A percentile compares a stretch with the other conserved stretches of the same genome.
These are phyloP conservation scores for Fraxinus angustifolia DNA, from an alignment of 305 asterid genomes.

Conservation along the genomic window DNA sequence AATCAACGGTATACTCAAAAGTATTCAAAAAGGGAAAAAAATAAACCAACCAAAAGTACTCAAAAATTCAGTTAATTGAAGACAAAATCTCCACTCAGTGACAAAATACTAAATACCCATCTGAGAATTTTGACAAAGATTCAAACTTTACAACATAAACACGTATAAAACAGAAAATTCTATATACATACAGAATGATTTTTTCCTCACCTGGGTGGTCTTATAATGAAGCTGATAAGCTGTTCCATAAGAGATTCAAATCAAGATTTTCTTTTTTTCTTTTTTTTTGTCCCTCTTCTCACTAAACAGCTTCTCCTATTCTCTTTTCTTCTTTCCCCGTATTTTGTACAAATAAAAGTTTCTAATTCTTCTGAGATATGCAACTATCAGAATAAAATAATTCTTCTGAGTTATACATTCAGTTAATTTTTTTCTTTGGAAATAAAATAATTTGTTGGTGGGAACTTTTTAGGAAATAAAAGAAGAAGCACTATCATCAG, in stretches of 20 bases:
- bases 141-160: slow-evolving; percentile 18
- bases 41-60: neutral
- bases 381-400: neutral
- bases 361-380: neutral
- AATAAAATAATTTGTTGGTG: neutral
- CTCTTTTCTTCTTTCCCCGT: neutral
- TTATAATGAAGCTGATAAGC: slow-evolving; percentile 89
- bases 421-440: neutral
- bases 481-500: slow-evolving; percentile 17
- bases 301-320: neutral
- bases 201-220: slow-evolving; percentile 85
- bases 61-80: slow-evolving; percentile 19
- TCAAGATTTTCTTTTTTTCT: slow-evolving; percentile 30
- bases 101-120: slow-evolving; percentile 28
- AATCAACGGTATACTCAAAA: neutral
- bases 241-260: slow-evolving; percentile 69
- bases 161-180: neutral
- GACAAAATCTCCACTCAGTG: slow-evolving; percentile 22
- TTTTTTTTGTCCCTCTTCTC: slow-evolving; percentile 17
- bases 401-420: neutral
- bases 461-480: slow-evolving; percentile 10
- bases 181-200: neutral
- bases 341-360: slow-evolving; percentile 17
- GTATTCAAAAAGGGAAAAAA: neutral
- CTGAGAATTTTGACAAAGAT: slow-evolving; percentile 30